phyloP scores from a whole-genome alignment of 345 rosid genomes.

The Citrus australasica region DNA sequence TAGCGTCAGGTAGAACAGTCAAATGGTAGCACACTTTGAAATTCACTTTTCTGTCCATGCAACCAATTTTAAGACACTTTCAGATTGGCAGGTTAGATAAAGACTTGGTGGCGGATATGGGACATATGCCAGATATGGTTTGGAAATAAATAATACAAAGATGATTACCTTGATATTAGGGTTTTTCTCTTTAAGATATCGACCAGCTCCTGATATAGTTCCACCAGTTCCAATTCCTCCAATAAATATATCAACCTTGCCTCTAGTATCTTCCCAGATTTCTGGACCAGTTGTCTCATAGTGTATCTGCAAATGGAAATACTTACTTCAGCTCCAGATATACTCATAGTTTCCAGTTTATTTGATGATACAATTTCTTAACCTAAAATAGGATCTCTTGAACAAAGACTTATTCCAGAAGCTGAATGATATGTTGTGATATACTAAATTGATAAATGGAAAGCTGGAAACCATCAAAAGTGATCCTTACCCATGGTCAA shows the following conservation, averaged over 20 bases:
- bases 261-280: slow-evolving; percentile 83
- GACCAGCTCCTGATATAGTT: slow-evolving; percentile 76
- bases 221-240: slow-evolving; percentile 94
- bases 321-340: not conserved
- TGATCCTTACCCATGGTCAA: not conserved
- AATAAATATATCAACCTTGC: slow-evolving; percentile 74
- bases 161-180: slow-evolving; percentile 62
- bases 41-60: slow-evolving; percentile 7
- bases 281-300: slow-evolving; percentile 90
- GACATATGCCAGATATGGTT: not conserved
- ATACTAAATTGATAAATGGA: not conserved
- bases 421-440: not conserved
- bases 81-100: not conserved
- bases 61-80: not conserved
- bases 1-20: not conserved
- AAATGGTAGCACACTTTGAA: not conserved
- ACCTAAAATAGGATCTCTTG: not conserved
- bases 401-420: not conserved
- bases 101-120: not conserved
- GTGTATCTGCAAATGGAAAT: slow-evolving; percentile 56
- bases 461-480: not conserved
- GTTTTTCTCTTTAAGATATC: slow-evolving; percentile 68
- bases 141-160: not conserved
- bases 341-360: not conserved
- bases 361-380: not conserved